Evolutionary conservation across 495 filamentous ascomycete genomes (phyloP), one percentile per base, ranked within the genome.

Genomic region (Podospora appendiculata): DNA sequence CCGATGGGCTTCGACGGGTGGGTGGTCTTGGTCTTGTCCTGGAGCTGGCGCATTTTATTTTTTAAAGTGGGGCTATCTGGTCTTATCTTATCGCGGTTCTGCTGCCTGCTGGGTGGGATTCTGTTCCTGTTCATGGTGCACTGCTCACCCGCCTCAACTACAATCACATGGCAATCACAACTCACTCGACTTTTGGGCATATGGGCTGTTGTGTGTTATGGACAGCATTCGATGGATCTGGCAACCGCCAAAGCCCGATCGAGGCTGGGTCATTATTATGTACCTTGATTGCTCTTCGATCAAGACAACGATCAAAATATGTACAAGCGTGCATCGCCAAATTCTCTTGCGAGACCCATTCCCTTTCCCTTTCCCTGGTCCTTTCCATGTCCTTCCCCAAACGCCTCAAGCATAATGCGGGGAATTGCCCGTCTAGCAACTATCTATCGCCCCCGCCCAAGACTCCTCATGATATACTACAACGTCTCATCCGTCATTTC

Each of bases 21-120:
- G 25, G 5, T 5, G 5, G 25, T 25, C 25, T 25, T 2, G n/a
- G n/a, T n/a, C n/a, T n/a, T n/a, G n/a, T n/a, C n/a, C n/a, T n/a
- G 25, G 25, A 25, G 25, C 25, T 25, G 25, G 25, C 5, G 25
- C 25, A 25, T 25, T 25, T 25, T 25, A 25, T 25, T 25, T 9
- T 14, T 14, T 14, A 44, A 44, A 44, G 41, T 44, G 41, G 41
- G 41, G 41, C 13, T 4, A 3, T 4, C 3, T 9, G 12, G 2
- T 44, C 18, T 50, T 50, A 48, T 36, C 48, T 43, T 42, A 50
- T 50, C 48, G 48, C 48, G n/a, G 42, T 49, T 16, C 7, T 40
- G 7, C n/a, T 11, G 11, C 11, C n/a, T n/a, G n/a, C n/a, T n/a
- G n/a, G n/a, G n/a, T n/a, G n/a, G n/a, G n/a, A n/a, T n/a, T n/a